Evolutionary conservation across 371 early-diverging fungal species (phyloP).

Genomic region (Thermomucor indicae-seudaticae): DNA sequence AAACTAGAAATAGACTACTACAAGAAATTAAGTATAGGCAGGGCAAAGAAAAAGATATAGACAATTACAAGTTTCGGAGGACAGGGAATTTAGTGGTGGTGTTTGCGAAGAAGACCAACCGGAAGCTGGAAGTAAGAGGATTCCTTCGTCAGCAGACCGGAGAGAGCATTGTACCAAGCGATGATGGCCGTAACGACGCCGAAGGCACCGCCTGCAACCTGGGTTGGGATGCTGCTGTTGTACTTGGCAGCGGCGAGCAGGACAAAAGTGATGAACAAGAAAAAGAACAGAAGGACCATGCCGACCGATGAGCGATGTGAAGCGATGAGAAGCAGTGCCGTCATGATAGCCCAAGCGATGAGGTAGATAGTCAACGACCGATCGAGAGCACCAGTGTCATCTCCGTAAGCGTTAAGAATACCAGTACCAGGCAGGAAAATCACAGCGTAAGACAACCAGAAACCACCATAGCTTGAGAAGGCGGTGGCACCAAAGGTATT

Average conservation of each 20-base stretch:
- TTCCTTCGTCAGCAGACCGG: constrained; percentile 54
- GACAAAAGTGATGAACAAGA: constrained; percentile 61
- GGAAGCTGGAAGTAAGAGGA: constrained; percentile 60
- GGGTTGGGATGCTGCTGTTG: constrained; percentile 25
- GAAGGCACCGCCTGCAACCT: constrained; percentile 61
- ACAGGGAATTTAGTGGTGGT: too few species aligned
- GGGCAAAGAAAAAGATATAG: neutral
- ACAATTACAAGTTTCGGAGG: constrained; percentile 13
- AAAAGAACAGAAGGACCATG: constrained; percentile 57
- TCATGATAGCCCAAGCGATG: constrained; percentile 65
- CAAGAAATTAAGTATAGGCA: too few species aligned
- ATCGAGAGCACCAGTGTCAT: constrained; percentile 31
- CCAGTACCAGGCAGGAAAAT: constrained; percentile 59
- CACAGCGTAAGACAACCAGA: constrained; percentile 73
- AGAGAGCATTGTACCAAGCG: constrained; percentile 72
- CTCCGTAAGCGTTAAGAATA: constrained; percentile 38
- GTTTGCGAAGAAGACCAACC: too few species aligned
- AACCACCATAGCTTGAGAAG: constrained; percentile 74
- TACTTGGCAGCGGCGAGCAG: constrained; percentile 51
- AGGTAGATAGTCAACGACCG: constrained; percentile 68
- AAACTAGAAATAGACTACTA: too few species aligned
- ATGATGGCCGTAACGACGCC: constrained; percentile 64
- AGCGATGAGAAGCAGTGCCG: constrained; percentile 64
- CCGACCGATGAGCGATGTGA: constrained; percentile 61
- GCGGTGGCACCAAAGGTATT: constrained; percentile 85